A percentile compares a stretch with the other conserved stretches of the same genome.
phyloP scores from a whole-genome alignment of 1,284 basidiomycete species.

The Neolentinus lepideus region DNA sequence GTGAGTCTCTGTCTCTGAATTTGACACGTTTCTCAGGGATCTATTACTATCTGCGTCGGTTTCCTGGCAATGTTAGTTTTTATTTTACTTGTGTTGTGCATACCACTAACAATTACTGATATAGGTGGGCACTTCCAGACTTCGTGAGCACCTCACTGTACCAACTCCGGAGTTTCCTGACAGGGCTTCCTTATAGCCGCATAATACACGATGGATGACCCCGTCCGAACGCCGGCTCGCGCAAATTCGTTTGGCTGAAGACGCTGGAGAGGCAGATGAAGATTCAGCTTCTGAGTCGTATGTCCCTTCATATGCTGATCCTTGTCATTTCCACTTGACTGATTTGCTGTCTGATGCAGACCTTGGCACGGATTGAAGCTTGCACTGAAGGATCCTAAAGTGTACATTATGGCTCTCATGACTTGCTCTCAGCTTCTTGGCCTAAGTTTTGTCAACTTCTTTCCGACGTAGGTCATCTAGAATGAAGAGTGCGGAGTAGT shows the following conservation, averaged over 20 bases:
- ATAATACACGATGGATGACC: slow-evolving; percentile 63
- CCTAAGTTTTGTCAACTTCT: slow-evolving; percentile 69
- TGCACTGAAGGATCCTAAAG: slow-evolving; percentile 58
- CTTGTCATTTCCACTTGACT: neutral
- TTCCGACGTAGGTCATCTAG: slow-evolving; percentile 50
- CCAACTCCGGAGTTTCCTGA: no score
- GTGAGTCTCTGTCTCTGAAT: slow-evolving; percentile 1
- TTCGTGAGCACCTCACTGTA: slow-evolving; percentile 14
- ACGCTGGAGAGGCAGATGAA: slow-evolving; percentile 66
- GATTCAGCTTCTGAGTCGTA: slow-evolving; percentile 49
- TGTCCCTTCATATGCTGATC: slow-evolving; percentile 15
- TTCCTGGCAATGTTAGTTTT: slow-evolving; percentile 43
- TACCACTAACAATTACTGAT: no score
- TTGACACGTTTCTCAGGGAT: slow-evolving; percentile 29
- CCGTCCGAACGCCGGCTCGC: slow-evolving; percentile 55
- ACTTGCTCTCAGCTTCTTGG: slow-evolving; percentile 46
- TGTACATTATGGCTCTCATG: slow-evolving; percentile 52
- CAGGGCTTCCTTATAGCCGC: no score
- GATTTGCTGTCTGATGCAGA: slow-evolving; percentile 21
- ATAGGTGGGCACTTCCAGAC: slow-evolving; percentile 16
- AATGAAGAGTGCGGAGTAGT: neutral
- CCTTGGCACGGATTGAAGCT: slow-evolving; percentile 44
- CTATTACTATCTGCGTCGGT: slow-evolving; percentile 49
- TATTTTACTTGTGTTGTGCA: neutral
- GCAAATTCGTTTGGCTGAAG: slow-evolving; percentile 66